Evolutionary conservation across 345 rosid species (phyloP).

Genomic region (Aquilaria yunnanensis): DNA sequence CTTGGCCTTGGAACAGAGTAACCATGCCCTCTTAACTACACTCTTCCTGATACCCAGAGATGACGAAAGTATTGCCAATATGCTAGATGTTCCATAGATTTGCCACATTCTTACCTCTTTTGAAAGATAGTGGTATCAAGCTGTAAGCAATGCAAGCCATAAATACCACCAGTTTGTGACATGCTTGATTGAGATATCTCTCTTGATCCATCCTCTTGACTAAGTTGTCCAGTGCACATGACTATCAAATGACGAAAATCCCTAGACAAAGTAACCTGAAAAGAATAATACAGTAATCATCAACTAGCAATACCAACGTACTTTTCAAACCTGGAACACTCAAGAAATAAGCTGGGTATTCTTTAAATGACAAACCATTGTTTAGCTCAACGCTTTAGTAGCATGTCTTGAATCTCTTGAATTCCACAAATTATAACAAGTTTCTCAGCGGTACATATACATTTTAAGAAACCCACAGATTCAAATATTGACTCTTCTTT

Average conservation of each 20-base stretch:
- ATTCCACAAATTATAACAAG: no score
- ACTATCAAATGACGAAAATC: constrained; percentile 78
- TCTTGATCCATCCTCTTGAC: constrained; percentile 31
- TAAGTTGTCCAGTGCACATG: constrained; percentile 76
- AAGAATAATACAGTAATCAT: constrained; percentile 13
- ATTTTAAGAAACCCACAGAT: no score
- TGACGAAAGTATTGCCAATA: no score
- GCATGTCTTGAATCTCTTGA: no score
- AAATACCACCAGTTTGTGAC: constrained; percentile 20
- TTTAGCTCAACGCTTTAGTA: no score
- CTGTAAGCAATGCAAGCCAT: constrained; percentile 66
- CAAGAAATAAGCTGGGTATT: no score
- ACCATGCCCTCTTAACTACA: no score
- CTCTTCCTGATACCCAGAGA: no score
- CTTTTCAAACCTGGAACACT: no score
- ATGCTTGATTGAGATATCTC: constrained; percentile 10
- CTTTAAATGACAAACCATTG: no score
- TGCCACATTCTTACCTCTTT: constrained; percentile 47
- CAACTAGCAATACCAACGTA: constrained; percentile 11
- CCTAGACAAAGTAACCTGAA: constrained; percentile 82
- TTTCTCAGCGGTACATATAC: no score
- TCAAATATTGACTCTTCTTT: no score
- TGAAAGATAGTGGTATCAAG: constrained; percentile 82
- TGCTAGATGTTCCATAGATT: constrained; percentile 8
- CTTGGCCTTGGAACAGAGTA: neutral